Conservation (phyloP, 2,329 filamentous ascomycete species). For the Claviceps cyperi region DNA sequence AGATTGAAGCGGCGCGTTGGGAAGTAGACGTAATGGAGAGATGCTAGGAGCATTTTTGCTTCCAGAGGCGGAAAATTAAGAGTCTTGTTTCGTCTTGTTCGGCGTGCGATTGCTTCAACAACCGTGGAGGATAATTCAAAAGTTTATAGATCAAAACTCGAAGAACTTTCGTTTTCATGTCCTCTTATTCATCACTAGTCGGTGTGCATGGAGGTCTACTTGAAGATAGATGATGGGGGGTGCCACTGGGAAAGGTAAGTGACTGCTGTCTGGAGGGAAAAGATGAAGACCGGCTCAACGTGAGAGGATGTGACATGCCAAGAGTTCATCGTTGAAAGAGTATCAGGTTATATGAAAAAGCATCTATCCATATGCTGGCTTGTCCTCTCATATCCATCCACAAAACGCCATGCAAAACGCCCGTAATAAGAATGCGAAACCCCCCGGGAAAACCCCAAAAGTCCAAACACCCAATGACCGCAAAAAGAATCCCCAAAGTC, state of each 20-base stretch:
- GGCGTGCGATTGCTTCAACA: background rate
- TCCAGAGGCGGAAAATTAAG: too few species aligned
- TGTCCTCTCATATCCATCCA: background rate
- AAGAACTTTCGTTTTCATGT: background rate
- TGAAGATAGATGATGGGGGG: too few species aligned
- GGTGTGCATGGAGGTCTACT: too few species aligned
- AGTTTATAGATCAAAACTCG: background rate
- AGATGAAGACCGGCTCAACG: background rate
- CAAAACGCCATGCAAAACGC: background rate
- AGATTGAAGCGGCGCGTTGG: conserved; percentile 1
- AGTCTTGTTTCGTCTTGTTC: background rate
- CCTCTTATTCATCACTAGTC: background rate
- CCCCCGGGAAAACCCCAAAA: background rate
- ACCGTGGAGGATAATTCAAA: background rate
- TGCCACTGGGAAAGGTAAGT: too few species aligned
- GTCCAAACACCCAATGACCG: background rate
- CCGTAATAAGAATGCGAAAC: background rate
- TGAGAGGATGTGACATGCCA: background rate
- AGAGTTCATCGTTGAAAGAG: background rate
- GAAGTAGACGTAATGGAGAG: background rate
- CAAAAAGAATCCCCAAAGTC: background rate
- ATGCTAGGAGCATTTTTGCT: background rate
- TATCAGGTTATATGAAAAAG: background rate
- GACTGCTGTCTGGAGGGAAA: background rate
- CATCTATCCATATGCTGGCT: background rate